Base-by-base conservation (phyloP, 169 alveolate species). In the Miamiensis avidus region DNA sequence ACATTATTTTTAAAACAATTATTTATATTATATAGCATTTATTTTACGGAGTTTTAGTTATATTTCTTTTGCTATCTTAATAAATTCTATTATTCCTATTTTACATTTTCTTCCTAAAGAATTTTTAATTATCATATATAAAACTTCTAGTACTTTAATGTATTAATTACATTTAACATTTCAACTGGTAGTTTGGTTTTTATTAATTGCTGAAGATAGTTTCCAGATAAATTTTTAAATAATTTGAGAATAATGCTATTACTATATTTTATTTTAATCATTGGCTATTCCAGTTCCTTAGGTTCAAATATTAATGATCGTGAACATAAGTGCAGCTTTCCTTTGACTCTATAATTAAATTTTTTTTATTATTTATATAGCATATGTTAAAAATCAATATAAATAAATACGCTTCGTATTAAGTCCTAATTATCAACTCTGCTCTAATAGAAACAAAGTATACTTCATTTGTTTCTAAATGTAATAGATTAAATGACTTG, bases 251-350 rank as follows among this genome's bases (percentile, higher is more conserved):
- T 65, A 29, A 85, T 69, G 31, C 75, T 81, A 79, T 85, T 81
- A 29, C 82, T 65, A 72, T 78, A 85, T 64, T 85, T 85, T 85
- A 85, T 85, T 65, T 85, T 85, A 33, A 85, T 79, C 0, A 85
- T 73, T 26, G 89, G 89, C 30, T 74, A 79, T 30, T 85, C 77
- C 0, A 81, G 31, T 32, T 65, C 76, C 34, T 72, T 76, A 25
- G 89, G 89, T 75, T 85, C 89, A 79, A 85, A 85, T 27, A 85
- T 82, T 20, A 85, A 65, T 30, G 89, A 85, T 29, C 89, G 72
- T 30, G 85, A 76, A 32, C 89, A 85, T 79, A 85, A 81, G 79
- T 85, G 89, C 28, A 85, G 75, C 49, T 85, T 85, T 25, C 89
- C 89, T 73, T 78, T 65, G 1, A 85, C 78, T 75, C 89, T 86